Evolutionary conservation across 1,139 yeast species (phyloP).

Genomic region (Protomyces pachydermus): DNA sequence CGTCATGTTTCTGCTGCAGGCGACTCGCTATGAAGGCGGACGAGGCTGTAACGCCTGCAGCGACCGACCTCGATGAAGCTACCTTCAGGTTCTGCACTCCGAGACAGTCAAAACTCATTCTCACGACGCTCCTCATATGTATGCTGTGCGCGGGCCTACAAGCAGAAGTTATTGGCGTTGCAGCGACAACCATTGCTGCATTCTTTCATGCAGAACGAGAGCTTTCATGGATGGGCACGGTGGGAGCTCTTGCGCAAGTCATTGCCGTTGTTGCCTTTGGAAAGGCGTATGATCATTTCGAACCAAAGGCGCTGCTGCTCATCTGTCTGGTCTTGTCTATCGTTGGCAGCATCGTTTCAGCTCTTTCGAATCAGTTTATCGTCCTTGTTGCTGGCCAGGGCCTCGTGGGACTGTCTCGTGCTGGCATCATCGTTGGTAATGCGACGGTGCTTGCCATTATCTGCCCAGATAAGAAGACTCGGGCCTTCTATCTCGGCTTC

Average conservation of each 20-base stretch:
- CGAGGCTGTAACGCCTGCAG: background rate
- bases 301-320: constrained; percentile 5
- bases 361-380: background rate
- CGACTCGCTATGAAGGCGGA: no score
- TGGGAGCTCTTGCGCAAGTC: background rate
- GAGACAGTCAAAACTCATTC: background rate
- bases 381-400: constrained; percentile 5
- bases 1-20: no score
- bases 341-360: constrained; percentile 3
- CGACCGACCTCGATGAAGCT: background rate
- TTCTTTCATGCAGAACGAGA: constrained; percentile 3
- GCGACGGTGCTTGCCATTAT: constrained; percentile 3
- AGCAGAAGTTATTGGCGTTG: constrained; percentile 8
- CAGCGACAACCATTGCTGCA: constrained; percentile 3
- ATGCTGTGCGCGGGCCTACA: constrained; percentile 17
- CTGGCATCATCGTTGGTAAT: background rate
- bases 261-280: background rate
- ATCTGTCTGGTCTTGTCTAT: background rate
- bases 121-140: background rate
- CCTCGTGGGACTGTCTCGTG: constrained; percentile 1
- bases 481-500: constrained; percentile 3
- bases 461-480: constrained; percentile 2
- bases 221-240: constrained; percentile 7
- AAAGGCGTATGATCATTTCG: background rate
- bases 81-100: background rate